Conservation (phyloP, 2,329 filamentous ascomycete species). For the Cladosporium cucumerinum region DNA sequence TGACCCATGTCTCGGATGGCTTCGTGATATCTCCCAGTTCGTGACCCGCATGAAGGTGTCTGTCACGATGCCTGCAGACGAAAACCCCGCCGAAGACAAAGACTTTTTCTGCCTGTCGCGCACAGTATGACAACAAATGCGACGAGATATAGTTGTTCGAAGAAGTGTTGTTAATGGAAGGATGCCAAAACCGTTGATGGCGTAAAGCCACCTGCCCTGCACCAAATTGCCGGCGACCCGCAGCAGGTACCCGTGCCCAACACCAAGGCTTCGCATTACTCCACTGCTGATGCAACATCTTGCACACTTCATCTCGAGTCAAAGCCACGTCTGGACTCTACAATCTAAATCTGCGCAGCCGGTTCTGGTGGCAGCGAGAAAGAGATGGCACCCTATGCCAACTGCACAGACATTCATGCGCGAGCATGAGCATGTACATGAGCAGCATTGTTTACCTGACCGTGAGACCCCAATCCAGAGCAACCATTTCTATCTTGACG, state of each 20-base stretch:
- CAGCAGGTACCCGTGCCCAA: conserved; percentile 12
- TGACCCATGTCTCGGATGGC: conserved; percentile 13
- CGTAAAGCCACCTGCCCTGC: conserved; percentile 1
- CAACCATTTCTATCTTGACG: background rate
- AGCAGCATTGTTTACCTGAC: background rate
- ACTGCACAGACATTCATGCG: background rate
- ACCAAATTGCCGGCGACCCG: conserved; percentile 1
- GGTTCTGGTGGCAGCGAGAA: background rate
- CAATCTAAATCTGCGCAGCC: background rate
- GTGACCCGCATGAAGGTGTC: background rate
- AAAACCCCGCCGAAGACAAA: background rate
- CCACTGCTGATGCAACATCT: background rate
- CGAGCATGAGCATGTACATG: background rate
- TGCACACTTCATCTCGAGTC: background rate
- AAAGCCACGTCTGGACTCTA: background rate
- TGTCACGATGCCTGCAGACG: background rate
- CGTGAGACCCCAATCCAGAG: background rate
- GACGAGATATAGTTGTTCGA: background rate
- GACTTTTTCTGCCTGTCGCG: background rate
- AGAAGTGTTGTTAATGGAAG: background rate
- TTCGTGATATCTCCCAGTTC: conserved; percentile 7
- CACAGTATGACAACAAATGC: background rate
- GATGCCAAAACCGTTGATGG: background rate
- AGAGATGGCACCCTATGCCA: background rate
- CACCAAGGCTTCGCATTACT: background rate